These are phyloP conservation scores for Elongisporangium prolatum DNA, from an alignment of 352 stramenopile species.

Conservation along the genomic window DNA sequence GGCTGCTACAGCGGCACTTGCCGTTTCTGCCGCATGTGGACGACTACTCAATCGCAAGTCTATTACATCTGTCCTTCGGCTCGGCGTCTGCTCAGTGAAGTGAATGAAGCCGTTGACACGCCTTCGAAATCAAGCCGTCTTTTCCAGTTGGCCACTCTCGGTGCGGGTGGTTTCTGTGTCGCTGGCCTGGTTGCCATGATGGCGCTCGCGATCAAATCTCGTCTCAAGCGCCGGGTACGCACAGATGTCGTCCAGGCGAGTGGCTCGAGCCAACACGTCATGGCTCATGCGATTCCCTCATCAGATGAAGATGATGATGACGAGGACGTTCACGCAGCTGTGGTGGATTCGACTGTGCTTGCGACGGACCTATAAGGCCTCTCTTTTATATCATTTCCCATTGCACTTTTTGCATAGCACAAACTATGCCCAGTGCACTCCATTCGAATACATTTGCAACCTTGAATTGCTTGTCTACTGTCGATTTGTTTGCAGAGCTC, in stretches of 20 bases:
- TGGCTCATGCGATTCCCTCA: neutral
- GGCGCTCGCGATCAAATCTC: neutral
- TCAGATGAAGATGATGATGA: neutral
- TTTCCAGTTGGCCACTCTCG: neutral
- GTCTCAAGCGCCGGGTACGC: neutral
- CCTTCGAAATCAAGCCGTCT: neutral
- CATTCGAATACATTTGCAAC: too few relatives aligned
- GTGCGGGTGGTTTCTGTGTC: neutral
- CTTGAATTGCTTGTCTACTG: too few relatives aligned
- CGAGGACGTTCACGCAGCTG: neutral
- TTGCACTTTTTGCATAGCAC: too few relatives aligned
- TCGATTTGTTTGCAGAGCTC: too few relatives aligned
- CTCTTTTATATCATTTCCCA: neutral
- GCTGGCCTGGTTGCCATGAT: neutral
- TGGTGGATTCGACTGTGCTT: neutral
- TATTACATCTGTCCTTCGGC: neutral
- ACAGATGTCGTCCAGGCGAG: neutral
- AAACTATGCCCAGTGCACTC: too few relatives aligned
- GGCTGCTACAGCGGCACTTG: constrained; percentile 29
- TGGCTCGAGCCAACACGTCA: neutral
- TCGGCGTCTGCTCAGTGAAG: neutral
- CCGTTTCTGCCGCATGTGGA: constrained; percentile 15
- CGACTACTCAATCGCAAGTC: neutral
- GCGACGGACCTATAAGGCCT: neutral
- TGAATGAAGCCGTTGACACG: neutral